Conservation (phyloP, 1,139 yeast genomes). For the Saccharomyces hybrid region DNA sequence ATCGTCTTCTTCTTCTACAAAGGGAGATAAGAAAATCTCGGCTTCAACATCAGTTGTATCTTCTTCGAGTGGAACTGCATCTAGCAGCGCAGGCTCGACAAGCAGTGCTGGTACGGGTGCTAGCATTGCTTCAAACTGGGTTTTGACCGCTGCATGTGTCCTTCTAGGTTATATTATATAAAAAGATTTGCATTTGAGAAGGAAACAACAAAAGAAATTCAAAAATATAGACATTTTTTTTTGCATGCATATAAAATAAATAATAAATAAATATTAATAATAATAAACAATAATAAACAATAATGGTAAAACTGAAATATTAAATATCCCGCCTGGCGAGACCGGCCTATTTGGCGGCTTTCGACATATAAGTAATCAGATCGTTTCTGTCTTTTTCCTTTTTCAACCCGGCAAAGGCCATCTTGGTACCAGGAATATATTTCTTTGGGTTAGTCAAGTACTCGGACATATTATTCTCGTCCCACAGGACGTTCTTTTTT, state of each 20-base stretch:
- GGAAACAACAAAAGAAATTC: background rate
- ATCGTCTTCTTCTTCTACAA: conserved; percentile 14
- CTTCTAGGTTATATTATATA: background rate
- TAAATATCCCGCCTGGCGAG: background rate
- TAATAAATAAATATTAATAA: background rate
- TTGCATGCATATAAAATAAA: background rate
- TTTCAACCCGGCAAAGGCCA: conserved; percentile 99
- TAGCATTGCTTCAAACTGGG: background rate
- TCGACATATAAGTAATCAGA: conserved; percentile 77
- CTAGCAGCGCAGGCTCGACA: conserved; percentile 2
- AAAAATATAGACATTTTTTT: background rate
- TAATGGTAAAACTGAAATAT: background rate
- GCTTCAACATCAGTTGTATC: conserved; percentile 16
- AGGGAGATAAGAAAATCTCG: background rate
- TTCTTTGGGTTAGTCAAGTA: conserved; percentile 99
- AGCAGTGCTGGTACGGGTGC: background rate
- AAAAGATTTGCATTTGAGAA: background rate
- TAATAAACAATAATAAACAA: background rate
- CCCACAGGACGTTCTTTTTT: conserved; percentile 88
- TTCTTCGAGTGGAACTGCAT: conserved; percentile 3
- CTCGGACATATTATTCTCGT: conserved; percentile 80
- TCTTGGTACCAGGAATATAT: conserved; percentile 99
- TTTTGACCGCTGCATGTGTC: background rate
- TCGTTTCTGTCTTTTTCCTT: conserved; percentile 98
- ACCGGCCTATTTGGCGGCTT: conserved; percentile 55